phyloP scores from a whole-genome alignment of 2,329 filamentous ascomycete genomes.

The Stemphylium lycopersici region DNA sequence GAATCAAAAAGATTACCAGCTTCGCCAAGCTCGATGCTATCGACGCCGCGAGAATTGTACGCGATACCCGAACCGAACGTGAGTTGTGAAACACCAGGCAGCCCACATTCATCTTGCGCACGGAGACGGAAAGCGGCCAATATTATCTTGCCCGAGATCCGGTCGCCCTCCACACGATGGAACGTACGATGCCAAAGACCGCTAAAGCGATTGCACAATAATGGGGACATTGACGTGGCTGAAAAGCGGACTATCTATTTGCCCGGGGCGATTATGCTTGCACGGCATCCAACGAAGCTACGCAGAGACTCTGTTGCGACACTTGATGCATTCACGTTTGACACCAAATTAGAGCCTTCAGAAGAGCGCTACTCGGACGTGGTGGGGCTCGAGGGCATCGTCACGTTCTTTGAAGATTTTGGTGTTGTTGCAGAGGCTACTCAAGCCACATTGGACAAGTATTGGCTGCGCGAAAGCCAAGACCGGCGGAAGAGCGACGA shows the following conservation, averaged over 20 bases:
- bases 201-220: constrained; percentile 1
- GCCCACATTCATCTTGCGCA: constrained; percentile 8
- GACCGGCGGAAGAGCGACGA: neutral
- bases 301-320: constrained; percentile 51
- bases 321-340: constrained; percentile 46
- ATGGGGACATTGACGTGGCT: constrained; percentile 4
- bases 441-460: constrained; percentile 40
- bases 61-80: constrained; percentile 11
- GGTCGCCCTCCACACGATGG: constrained; percentile 13
- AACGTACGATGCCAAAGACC: constrained; percentile 18
- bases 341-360: constrained; percentile 19
- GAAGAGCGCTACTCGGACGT: constrained; percentile 32
- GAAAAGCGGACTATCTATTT: constrained; percentile 41
- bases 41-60: constrained; percentile 42
- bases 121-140: constrained; percentile 16
- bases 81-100: constrained; percentile 13
- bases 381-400: constrained; percentile 47
- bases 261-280: constrained; percentile 52
- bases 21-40: constrained; percentile 37
- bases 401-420: constrained; percentile 51
- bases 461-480: constrained; percentile 32
- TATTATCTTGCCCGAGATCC: constrained; percentile 12
- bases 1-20: constrained; percentile 21
- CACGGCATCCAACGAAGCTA: constrained; percentile 33
- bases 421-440: constrained; percentile 40